Base-by-base conservation (phyloP, 306 rosid species). In the Dryas octopetala region DNA sequence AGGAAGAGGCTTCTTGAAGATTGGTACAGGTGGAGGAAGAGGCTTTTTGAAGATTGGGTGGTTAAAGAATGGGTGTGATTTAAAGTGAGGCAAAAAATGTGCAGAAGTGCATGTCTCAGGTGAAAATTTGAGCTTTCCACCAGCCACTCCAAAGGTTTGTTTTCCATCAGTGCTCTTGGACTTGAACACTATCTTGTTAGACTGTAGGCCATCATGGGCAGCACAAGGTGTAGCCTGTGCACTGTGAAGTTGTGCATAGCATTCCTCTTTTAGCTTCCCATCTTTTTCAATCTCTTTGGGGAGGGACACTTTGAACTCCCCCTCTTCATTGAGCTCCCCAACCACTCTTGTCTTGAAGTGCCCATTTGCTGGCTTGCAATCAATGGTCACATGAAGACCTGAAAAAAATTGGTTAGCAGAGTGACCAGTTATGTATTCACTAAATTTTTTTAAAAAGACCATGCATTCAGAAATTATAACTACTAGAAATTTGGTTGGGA, bases 161-260 rank as follows among this genome's bases (percentile, higher is more conserved):
- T 87, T 88, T 9, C 79, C 89, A 48, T 74, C 69, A 76, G 49
- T 62, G 64, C 81, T 74, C 67, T 81, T 81, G 74, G 91, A 76
- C 54, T 83, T 81, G 51, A 85, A 71, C 8, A 87, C 86, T 15
- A 95, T 79, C 71, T 87, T 90, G 10, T 87, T 77, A 73, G 86
- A 66, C 8, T 87, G 74, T 0, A 85, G 68, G 9, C 88, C 90
- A 54, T 86, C 77, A 48, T 85, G 95, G 16, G 85, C 77, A 81
- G 90, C 89, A 62, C 97, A 95, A 4, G 96, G 97, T 48, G 79
- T 15, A 40, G 78, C 84, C 64, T 86, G 76, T 40, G 96, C 91
- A 77, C 93, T 90, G 28, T 87, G 97, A 38, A 95, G 84, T 61
- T 89, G 91, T 63, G 92, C 98, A 85, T 87, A 91, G 47, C 98